Evolutionary conservation across 768 basidiomycete species (phyloP).

Genomic region (Termitomyces sp.): DNA sequence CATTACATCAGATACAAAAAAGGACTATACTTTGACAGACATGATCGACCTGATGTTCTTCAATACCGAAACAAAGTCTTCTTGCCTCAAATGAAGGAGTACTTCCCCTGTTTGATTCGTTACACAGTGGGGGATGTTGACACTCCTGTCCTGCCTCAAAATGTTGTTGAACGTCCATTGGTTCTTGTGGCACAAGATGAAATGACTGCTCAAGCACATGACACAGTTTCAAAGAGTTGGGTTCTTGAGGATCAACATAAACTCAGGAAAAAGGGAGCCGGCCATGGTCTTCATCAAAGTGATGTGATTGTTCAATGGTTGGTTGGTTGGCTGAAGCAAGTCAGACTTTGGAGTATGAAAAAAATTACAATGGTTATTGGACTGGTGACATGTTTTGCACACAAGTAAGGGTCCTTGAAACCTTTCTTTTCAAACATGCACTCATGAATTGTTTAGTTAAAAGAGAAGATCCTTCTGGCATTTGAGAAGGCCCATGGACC

Average conservation of each 20-base stretch:
- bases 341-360: too few species aligned
- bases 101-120: slow-evolving; percentile 16
- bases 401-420: slow-evolving; percentile 30
- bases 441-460: background rate
- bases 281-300: too few species aligned
- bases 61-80: slow-evolving; percentile 27
- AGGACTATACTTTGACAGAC: too few species aligned
- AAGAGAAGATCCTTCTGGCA: slow-evolving; percentile 15
- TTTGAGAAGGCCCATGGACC: too few species aligned
- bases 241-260: slow-evolving; percentile 27
- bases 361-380: too few species aligned
- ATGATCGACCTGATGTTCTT: slow-evolving; percentile 36
- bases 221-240: too few species aligned
- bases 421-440: too few species aligned
- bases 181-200: too few species aligned
- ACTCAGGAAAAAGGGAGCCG: too few species aligned
- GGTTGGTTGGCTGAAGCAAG: slow-evolving; percentile 26
- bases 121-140: slow-evolving; percentile 17
- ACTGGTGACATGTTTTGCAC: too few species aligned
- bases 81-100: slow-evolving; percentile 23
- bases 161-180: slow-evolving; percentile 18
- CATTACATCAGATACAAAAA: too few species aligned
- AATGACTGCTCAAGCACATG: too few species aligned
- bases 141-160: slow-evolving; percentile 3
- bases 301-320: slow-evolving; percentile 29